Evolutionary conservation across 331 rosid species (phyloP).

Genomic region (Prunus yedoensis): DNA sequence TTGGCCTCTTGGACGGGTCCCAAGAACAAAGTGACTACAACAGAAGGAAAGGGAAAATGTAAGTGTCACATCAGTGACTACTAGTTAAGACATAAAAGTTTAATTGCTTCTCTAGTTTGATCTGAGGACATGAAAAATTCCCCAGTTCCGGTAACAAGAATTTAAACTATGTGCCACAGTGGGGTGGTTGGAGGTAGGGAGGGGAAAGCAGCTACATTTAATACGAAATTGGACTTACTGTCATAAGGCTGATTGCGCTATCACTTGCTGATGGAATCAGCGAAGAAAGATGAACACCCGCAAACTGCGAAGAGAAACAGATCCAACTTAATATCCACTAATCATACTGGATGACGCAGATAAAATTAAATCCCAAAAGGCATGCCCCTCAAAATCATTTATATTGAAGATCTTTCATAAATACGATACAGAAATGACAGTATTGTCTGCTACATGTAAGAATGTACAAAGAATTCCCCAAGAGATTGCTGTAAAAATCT

Average conservation of each 20-base stretch:
- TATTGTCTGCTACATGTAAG: background rate
- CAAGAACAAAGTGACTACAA: constrained; percentile 92
- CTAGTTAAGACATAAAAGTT: background rate
- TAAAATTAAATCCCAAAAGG: background rate
- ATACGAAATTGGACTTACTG: constrained; percentile 44
- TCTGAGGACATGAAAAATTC: too few relatives aligned
- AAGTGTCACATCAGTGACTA: background rate
- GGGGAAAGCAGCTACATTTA: background rate
- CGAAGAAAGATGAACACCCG: constrained; percentile 76
- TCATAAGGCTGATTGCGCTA: constrained; percentile 75
- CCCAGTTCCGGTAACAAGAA: too few relatives aligned
- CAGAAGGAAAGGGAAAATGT: background rate
- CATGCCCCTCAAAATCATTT: background rate
- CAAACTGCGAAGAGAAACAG: constrained; percentile 41
- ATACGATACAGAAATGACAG: background rate
- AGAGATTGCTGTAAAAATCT: background rate
- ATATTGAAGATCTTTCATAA: background rate
- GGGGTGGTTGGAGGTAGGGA: background rate
- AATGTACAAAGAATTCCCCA: background rate
- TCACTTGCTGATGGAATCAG: constrained; percentile 70
- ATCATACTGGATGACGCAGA: background rate
- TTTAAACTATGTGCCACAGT: too few relatives aligned
- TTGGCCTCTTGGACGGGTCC: constrained; percentile 97
- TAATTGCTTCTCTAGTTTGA: background rate
- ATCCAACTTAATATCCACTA: background rate